Evolutionary conservation across 768 basidiomycete genomes (phyloP).

Genomic region (Albatrellus ellisii): DNA sequence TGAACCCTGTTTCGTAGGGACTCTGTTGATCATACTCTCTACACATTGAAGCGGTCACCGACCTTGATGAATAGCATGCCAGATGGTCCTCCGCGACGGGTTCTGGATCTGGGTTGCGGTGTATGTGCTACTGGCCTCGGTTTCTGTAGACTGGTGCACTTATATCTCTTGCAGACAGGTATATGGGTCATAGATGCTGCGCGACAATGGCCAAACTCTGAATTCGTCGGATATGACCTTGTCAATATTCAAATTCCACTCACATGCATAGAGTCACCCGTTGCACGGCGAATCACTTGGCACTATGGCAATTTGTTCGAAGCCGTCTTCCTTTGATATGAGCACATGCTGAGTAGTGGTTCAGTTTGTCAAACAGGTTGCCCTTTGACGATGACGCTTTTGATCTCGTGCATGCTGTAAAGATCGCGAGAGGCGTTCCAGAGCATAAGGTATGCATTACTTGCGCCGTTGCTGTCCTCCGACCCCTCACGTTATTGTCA

Average conservation of each 20-base stretch:
- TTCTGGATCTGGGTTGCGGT: constrained; percentile 13
- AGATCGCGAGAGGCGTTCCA: constrained; percentile 53
- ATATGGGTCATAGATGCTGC: constrained; percentile 14
- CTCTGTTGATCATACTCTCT: constrained; percentile 14
- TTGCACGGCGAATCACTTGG: constrained; percentile 55
- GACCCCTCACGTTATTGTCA: constrained; percentile 21
- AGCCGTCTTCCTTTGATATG: not conserved
- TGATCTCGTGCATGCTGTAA: constrained; percentile 64
- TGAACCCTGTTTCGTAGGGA: constrained; percentile 9
- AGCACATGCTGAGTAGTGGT: not conserved
- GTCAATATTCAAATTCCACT: constrained; percentile 60
- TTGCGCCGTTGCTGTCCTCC: constrained; percentile 8
- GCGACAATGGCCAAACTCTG: constrained; percentile 11
- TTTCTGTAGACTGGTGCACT: not conserved
- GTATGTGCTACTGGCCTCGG: constrained; percentile 2
- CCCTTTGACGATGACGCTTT: constrained; percentile 79
- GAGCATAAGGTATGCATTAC: constrained; percentile 26
- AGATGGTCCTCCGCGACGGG: constrained; percentile 8
- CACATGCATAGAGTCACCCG: constrained; percentile 31
- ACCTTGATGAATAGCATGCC: constrained; percentile 10
- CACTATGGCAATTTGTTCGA: constrained; percentile 68
- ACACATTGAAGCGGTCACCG: constrained; percentile 8
- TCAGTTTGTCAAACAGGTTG: constrained; percentile 57
- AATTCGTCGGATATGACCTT: constrained; percentile 57
- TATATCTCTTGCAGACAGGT: constrained; percentile 7